Base-by-base conservation (phyloP, 768 basidiomycete genomes). In the Leccinum truebloodii region DNA sequence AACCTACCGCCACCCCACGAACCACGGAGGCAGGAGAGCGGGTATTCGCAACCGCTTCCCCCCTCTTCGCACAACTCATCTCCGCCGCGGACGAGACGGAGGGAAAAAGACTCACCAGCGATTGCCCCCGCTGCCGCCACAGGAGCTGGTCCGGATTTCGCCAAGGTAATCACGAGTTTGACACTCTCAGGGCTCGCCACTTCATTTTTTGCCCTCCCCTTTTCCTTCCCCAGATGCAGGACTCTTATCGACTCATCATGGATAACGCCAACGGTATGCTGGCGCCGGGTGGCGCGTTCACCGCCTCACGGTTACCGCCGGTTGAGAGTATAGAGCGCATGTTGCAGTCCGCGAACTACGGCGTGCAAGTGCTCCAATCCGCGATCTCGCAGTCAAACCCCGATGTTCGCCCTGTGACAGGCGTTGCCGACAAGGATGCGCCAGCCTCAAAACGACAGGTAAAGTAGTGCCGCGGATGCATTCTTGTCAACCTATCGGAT, bases 191-290 rank as follows among this genome's bases (percentile, higher is more conserved):
- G 48, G 56, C 35, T 63, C 55, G 52, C 28, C 55, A 41, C 20
- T 59, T 51, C 51, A 53, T 58, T 59, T 59, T 49, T 50, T 7
- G 14, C 24, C 24, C 3, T 13, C 20, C 24, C 5, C 6, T 13
- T 49, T 49, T 26, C 12, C 7, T 49, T 34, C 60, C 58, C 41
- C 59, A 81, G 80, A 71, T 81, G 59, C 64, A 75, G 57, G 80
- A 81, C 20, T 81, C 79, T 26, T 81, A 81, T 67, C 72, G 75
- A 48, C 58, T 76, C 50, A 74, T 82, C 62, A 70, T 81, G 62
- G 77, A 82, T 62, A 71, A 62, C 55, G 64, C 77, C n/a, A 71
- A 69, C 18, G 70, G 64, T 64, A 67, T 76, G 59, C 54, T 77
- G 57, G 30, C 58, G 30, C 30, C 30, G 14, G 48, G 62, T 16